Percentiles rank a stretch among this genome's conserved stretches.
Evolutionary conservation across 305 asterid species (phyloP).

Genomic region (Fraxinus sp.): DNA sequence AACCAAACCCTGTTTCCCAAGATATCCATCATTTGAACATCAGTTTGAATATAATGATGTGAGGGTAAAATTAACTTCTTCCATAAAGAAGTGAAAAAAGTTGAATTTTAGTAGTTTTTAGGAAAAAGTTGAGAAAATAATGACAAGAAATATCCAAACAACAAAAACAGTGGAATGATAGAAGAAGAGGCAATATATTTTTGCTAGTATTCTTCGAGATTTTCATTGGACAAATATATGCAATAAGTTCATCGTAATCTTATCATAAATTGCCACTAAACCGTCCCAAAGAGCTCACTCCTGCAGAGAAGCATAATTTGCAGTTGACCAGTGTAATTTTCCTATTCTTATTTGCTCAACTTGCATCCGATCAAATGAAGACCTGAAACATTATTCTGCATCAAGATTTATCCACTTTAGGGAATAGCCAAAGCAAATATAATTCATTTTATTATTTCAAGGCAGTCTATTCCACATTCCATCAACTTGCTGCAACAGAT

Average conservation of each 20-base stretch:
- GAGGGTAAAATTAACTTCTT: not conserved
- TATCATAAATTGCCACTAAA: conserved; percentile 93
- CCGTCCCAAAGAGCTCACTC: conserved; percentile 97
- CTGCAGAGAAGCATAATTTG: conserved; percentile 85
- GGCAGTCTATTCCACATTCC: not conserved
- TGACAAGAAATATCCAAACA: not conserved
- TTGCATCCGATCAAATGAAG: conserved; percentile 70
- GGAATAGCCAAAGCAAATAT: not conserved
- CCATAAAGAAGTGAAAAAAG: not conserved
- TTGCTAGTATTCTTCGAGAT: not conserved
- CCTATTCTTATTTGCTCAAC: conserved; percentile 83
- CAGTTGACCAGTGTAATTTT: conserved; percentile 92
- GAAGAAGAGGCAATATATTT: not conserved
- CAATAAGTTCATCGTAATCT: conserved; percentile 52
- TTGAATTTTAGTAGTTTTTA: not conserved
- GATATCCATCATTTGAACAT: not conserved
- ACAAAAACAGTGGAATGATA: not conserved
- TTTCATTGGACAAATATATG: conserved; percentile 1
- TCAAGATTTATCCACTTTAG: not conserved
- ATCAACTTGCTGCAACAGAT: not conserved
- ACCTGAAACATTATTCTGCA: conserved; percentile 40
- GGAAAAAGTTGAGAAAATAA: not conserved
- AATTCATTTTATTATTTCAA: not conserved
- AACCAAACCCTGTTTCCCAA: conserved; percentile 64
- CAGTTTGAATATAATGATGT: not conserved